These are phyloP conservation scores for Eucalyptus paniculata DNA, from an alignment of 345 rosid species.

Conservation along the genomic window DNA sequence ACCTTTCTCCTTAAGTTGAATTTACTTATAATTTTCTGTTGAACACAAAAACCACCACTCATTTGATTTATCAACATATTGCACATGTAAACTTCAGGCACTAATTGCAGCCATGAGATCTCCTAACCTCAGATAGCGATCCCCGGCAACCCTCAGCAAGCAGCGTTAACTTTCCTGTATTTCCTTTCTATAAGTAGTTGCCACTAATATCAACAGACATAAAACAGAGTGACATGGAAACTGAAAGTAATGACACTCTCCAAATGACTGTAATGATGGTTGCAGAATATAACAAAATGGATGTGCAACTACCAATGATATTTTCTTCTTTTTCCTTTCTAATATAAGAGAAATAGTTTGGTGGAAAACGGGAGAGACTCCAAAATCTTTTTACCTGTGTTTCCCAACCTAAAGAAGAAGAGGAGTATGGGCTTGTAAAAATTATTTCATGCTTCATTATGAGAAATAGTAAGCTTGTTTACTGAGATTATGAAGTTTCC, in stretches of 20 bases:
- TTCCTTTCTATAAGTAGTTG: not conserved
- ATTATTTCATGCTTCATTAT: not conserved
- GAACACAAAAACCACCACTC: not conserved
- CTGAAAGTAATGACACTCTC: not conserved
- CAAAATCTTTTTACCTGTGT: not conserved
- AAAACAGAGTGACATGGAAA: not conserved
- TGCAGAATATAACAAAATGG: not conserved
- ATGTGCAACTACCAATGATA: not conserved
- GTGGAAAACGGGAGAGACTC: not conserved
- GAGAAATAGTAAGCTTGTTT: not conserved
- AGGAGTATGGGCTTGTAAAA: not conserved
- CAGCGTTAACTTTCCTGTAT: constrained; percentile 64
- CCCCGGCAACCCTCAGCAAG: constrained; percentile 97
- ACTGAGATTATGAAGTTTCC: not conserved
- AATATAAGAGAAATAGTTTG: not conserved
- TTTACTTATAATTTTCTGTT: constrained; percentile 54
- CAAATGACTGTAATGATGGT: not conserved
- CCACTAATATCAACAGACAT: not conserved
- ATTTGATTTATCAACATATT: not conserved
- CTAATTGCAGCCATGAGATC: not conserved
- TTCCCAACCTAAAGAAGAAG: not conserved
- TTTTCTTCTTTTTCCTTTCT: not conserved
- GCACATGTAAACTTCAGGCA: not conserved
- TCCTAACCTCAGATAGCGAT: constrained; percentile 83
- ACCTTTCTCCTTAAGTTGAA: constrained; percentile 68